These are phyloP conservation scores for Fusarium paranaense DNA, from an alignment of 2,329 filamentous ascomycete genomes.

Conservation along the genomic window DNA sequence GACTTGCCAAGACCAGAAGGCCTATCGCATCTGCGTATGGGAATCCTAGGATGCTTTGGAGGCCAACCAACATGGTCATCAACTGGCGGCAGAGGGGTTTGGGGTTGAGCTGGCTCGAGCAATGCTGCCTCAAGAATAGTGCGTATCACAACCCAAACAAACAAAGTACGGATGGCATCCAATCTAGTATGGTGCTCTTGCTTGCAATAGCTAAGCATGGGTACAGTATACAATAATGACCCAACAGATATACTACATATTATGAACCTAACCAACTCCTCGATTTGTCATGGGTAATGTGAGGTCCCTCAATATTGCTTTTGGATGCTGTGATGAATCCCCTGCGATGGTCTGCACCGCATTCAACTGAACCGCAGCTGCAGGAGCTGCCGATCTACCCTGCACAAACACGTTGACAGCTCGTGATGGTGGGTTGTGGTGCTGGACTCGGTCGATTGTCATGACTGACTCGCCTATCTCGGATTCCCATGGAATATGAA, in stretches of 20 bases:
- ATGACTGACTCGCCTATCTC: background rate
- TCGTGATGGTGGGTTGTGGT: constrained; percentile 1
- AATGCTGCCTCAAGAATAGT: background rate
- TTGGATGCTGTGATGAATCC: background rate
- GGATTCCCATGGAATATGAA: background rate
- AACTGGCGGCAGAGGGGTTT: background rate
- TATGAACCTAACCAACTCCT: background rate
- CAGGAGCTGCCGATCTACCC: constrained; percentile 22
- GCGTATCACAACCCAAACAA: background rate
- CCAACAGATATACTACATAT: background rate
- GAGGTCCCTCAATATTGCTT: background rate
- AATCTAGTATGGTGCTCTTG: background rate
- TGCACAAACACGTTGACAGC: constrained; percentile 22
- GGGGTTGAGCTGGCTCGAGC: background rate
- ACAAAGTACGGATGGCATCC: background rate
- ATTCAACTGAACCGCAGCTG: constrained; percentile 8
- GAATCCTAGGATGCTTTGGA: background rate
- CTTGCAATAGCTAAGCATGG: background rate
- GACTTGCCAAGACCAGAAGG: background rate
- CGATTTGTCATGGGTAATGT: background rate
- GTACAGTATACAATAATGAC: background rate
- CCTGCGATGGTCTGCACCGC: background rate
- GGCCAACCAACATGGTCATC: background rate
- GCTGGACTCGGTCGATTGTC: background rate
- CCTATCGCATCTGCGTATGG: background rate